Base-by-base conservation (phyloP, 2,329 filamentous ascomycete species). In the Aspergillus ochraceus region DNA sequence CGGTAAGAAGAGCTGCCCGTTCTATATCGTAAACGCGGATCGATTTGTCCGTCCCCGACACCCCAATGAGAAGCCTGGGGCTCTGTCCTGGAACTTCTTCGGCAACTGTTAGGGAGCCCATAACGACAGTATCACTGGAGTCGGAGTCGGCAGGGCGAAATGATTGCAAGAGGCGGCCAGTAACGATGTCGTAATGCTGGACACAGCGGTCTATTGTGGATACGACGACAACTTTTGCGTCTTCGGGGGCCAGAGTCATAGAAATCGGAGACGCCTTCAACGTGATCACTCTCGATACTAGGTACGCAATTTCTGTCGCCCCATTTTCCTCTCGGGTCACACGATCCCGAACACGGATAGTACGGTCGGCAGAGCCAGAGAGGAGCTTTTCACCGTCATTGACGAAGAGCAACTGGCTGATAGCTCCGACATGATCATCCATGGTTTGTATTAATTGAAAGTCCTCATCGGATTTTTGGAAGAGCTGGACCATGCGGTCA, bases 1-100 rank as follows among this genome's bases (percentile, higher is more conserved):
- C 87, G 54, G 92, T 90, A 29, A 98, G 78, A 59, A 99, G 88
- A 1, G 81, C 79, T 9, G 94, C 93, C 47, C 86, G 88, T 62
- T 89, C 88, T 30, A 86, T 82, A 66, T 97, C 91, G 69, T 99
- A 99, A 17, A 99, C 80, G 39, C 95, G 84, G 58, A 99, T 89
- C 0, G 95, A 98, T 73, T 98, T 99, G 75, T 99, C 95, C 0
- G 91, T 97, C 67, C 93, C 93, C 9, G 94, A 97, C 11, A 95
- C 84, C n/a, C 92, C 93, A 19, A 95, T 83, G 54, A 99, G 83
- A 54, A 96, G 84, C 29, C 88, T 85, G 10, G 83, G 81, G 76
- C 84, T 76, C 62, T 83, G 75, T 68, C 86, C 77, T 71, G 86
- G 68, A 72, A 83, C 78, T 52, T 85, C 87, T 45, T 68, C 66